Base-by-base conservation (phyloP, 176 grass and related monocot genomes). In the Guadua angustifolia region DNA sequence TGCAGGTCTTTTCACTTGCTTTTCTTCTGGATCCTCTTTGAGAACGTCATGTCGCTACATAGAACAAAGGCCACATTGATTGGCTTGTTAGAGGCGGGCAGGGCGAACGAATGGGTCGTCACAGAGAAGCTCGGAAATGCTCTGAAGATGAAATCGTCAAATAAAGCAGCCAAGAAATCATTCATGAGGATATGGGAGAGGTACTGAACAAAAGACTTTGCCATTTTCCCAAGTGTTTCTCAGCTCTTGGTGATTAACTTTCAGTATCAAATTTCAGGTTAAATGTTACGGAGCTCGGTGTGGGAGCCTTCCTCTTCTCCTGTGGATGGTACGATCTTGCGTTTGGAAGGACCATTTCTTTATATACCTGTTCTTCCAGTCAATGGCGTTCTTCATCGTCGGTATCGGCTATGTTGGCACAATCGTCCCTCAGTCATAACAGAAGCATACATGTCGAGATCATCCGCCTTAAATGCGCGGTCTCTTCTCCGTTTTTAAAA, bases 21-120 rank as follows among this genome's bases (percentile, higher is more conserved):
- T 62, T 88, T 94, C 76, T 97, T 97, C 84, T 97, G 92, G 92
- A 94, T 97, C 70, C 84, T 86, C 69, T 97, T 97, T 19, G 94
- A 97, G 81, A 97, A 97, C 11, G 94, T 94, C 47, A 97, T 97
- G 94, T 92, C 92, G 9, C 74, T 91, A 78, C 94, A 97, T 53
- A 89, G 94, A 84, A 82, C 88, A 13, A 90, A 94, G 60, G 94
- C 94, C 59, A 89, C 86, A 2, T 71, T 97, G 55, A 92, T 94
- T 8, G 94, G 94, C 59, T 61, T 97, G 72, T 85, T 89, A 55
- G 92, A 94, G 80, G 86, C 92, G 12, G 90, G 87, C 74, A 87
- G 90, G 79, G 94, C 79, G 11, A 97, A 97, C 9, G 94, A 97
- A 80, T 97, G 94, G 94, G 87, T 97, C 2, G 94, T 97, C 32